phyloP scores from a whole-genome alignment of 176 grass and related monocot species.

The Cymbopogon citratus region DNA sequence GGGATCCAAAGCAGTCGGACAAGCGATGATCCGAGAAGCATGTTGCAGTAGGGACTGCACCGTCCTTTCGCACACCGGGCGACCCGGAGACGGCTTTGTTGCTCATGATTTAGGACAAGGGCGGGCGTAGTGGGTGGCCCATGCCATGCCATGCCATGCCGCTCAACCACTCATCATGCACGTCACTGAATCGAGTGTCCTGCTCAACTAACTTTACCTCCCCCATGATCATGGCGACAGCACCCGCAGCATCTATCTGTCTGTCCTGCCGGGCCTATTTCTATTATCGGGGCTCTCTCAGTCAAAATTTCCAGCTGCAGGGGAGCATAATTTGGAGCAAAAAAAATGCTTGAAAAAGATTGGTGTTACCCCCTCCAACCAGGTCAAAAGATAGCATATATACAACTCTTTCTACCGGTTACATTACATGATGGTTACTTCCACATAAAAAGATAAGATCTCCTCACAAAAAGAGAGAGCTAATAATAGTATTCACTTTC shows the following conservation, averaged over 20 bases:
- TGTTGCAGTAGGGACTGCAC: background rate
- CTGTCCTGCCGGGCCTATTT: constrained; percentile 7
- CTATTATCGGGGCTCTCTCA: background rate
- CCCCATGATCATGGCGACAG: background rate
- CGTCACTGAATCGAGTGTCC: constrained; percentile 32
- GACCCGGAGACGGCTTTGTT: constrained; percentile 8
- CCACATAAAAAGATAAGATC: constrained; percentile 20
- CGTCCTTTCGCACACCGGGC: background rate
- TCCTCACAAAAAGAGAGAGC: no score
- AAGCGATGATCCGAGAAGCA: background rate
- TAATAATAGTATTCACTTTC: constrained; percentile 11
- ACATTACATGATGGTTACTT: constrained; percentile 17
- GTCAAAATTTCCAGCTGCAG: background rate
- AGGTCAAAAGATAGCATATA: constrained; percentile 19
- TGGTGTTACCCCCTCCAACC: background rate
- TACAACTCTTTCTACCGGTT: background rate
- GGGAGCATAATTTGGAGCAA: background rate
- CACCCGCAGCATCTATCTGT: constrained; percentile 4
- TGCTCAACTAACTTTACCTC: constrained; percentile 33
- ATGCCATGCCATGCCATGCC: constrained; percentile 22
- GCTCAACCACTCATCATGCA: constrained; percentile 44
- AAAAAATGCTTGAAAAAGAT: background rate
- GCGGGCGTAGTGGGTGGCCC: constrained; percentile 22
- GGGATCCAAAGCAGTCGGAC: background rate
- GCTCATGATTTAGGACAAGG: constrained; percentile 5